Evolutionary conservation across 345 rosid species (phyloP).

Genomic region (Ailanthus altissimus): DNA sequence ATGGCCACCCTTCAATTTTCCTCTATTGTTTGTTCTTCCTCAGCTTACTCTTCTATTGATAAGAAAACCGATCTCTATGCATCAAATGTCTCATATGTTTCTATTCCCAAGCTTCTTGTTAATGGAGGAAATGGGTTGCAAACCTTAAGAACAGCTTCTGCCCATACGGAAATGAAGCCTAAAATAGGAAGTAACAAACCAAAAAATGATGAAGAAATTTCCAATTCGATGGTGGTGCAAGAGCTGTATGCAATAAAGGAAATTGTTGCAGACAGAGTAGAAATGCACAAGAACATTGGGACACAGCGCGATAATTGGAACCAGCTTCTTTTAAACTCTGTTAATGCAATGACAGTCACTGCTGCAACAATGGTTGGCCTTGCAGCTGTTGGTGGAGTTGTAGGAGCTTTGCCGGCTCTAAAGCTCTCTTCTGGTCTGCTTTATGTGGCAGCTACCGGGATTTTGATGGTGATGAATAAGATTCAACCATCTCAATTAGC

Average conservation of each 20-base stretch:
- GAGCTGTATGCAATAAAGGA: constrained; percentile 12
- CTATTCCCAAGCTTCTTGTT: not conserved
- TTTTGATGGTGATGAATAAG: constrained; percentile 6
- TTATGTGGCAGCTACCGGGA: not conserved
- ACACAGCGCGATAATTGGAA: not conserved
- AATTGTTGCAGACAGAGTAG: constrained; percentile 1
- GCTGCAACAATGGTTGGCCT: constrained; percentile 11
- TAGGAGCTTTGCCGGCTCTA: not conserved
- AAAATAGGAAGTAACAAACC: not conserved
- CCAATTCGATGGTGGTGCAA: not conserved
- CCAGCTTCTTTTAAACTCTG: not conserved
- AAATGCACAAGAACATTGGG: constrained; percentile 13
- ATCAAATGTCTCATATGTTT: not conserved
- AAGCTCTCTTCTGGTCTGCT: constrained; percentile 1
- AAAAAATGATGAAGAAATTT: not conserved
- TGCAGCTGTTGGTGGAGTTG: not conserved
- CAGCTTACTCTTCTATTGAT: not conserved
- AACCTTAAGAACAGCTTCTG: not conserved
- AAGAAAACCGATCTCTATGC: not conserved
- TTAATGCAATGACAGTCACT: not conserved
- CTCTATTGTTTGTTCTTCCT: not conserved
- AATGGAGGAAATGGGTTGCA: not conserved
- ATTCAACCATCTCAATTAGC: constrained; percentile 17
- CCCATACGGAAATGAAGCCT: not conserved
- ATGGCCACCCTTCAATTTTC: constrained; percentile 6